Conservation (phyloP, 441 rosid species). For the Gossypium davidsonii region DNA sequence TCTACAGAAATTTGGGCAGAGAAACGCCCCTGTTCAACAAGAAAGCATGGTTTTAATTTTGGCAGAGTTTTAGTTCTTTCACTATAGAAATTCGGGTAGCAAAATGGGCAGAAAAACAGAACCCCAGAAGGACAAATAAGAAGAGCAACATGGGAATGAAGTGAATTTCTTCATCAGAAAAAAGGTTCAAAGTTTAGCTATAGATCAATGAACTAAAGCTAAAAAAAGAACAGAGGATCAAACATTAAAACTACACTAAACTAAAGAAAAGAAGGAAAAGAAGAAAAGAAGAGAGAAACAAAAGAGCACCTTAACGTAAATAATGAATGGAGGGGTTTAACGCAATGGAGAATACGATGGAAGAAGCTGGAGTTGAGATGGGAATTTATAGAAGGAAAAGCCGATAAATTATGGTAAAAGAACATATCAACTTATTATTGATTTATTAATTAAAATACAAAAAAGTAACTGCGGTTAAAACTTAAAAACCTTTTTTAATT, state of each 20-base stretch:
- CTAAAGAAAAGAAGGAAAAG: not conserved
- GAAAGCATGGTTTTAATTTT: not conserved
- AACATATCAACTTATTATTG: not conserved
- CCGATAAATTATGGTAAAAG: not conserved
- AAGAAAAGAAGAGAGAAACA: not conserved
- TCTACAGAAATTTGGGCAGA: not conserved
- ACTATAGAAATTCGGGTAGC: not conserved
- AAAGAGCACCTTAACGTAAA: conserved; percentile 16
- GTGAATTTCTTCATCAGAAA: not conserved
- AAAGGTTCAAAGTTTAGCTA: not conserved
- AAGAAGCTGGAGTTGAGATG: not conserved
- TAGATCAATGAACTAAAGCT: not conserved
- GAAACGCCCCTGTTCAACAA: not conserved
- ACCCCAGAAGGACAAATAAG: not conserved
- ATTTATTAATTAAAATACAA: not conserved
- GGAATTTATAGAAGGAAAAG: conserved; percentile 12
- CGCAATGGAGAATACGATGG: conserved; percentile 9
- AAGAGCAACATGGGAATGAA: not conserved
- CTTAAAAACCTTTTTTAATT: not conserved
- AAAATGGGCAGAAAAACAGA: not conserved
- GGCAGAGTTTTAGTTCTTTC: not conserved
- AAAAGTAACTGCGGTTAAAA: not conserved
- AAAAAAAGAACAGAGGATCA: not conserved
- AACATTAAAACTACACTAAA: not conserved
- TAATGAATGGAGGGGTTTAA: conserved; percentile 1